phyloP scores from a whole-genome alignment of 2,329 filamentous ascomycete species.

The Nothopassalora personata region DNA sequence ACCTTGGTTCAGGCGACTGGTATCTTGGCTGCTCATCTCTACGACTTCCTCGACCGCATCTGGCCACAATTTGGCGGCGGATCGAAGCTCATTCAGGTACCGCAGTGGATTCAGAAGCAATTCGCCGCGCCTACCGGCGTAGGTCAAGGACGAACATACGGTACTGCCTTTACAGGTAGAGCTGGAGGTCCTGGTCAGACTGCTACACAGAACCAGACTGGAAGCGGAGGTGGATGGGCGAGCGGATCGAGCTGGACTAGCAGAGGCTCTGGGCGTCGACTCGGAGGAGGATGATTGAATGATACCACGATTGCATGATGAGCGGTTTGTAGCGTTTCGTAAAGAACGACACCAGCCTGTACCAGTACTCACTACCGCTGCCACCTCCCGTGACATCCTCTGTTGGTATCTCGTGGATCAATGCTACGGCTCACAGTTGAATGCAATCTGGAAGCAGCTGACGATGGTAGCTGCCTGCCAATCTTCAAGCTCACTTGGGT shows the following conservation, averaged over 20 bases:
- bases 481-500: not conserved
- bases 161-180: conserved; percentile 50
- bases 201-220: conserved; percentile 23
- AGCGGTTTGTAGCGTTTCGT: conserved; percentile 1
- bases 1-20: conserved; percentile 66
- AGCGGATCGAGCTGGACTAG: conserved; percentile 49
- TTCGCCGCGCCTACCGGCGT: conserved; percentile 49
- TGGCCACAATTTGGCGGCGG: conserved; percentile 89
- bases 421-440: not conserved
- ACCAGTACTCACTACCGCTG: not conserved
- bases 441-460: not conserved
- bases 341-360: not conserved
- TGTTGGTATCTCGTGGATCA: not conserved
- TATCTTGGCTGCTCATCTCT: conserved; percentile 81
- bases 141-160: conserved; percentile 51
- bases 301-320: not conserved
- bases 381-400: not conserved
- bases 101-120: conserved; percentile 62
- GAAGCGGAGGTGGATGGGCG: conserved; percentile 30
- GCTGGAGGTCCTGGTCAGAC: conserved; percentile 40
- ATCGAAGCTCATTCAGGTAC: conserved; percentile 68
- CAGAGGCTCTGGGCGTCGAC: conserved; percentile 57
- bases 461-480: not conserved
- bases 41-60: conserved; percentile 81
- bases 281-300: conserved; percentile 43